Percentiles rank a stretch among this genome's conserved stretches.
Conservation (phyloP, 1,284 basidiomycete genomes). For the Irpex rosettiformis region DNA sequence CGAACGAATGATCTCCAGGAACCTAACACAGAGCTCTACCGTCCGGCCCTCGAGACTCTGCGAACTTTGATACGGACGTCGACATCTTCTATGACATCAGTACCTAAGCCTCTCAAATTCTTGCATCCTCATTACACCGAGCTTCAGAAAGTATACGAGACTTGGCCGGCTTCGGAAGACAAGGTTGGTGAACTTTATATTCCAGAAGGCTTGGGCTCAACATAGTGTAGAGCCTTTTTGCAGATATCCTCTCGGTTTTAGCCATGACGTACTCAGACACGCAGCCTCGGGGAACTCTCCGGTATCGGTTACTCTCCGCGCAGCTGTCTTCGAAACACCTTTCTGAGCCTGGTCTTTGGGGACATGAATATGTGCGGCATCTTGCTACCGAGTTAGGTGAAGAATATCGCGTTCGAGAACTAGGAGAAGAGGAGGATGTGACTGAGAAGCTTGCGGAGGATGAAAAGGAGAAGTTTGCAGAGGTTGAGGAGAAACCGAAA, state of each 20-base stretch:
- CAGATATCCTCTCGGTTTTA: constrained; percentile 97
- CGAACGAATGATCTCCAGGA: constrained; percentile 56
- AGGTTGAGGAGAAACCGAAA: constrained; percentile 19
- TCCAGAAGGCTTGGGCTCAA: not conserved
- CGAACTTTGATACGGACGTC: constrained; percentile 94
- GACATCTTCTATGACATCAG: constrained; percentile 99
- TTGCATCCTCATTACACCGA: constrained; percentile 93
- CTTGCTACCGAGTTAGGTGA: constrained; percentile 96
- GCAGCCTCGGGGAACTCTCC: constrained; percentile 89
- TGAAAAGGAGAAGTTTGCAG: constrained; percentile 23
- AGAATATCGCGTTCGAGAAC: constrained; percentile 69
- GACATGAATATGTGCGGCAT: constrained; percentile 98
- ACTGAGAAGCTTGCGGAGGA: constrained; percentile 24
- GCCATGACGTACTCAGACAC: constrained; percentile 99
- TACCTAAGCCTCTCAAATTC: constrained; percentile 99
- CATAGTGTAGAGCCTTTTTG: constrained; percentile 75
- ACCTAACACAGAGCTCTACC: constrained; percentile 80
- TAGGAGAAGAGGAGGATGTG: constrained; percentile 37
- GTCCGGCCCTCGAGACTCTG: constrained; percentile 91
- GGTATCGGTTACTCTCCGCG: constrained; percentile 85
- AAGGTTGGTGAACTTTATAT: constrained; percentile 47
- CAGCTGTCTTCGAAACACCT: constrained; percentile 66
- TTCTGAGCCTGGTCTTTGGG: constrained; percentile 94
- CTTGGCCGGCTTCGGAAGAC: constrained; percentile 77
- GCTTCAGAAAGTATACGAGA: constrained; percentile 79